Base-by-base conservation (phyloP, 495 filamentous ascomycete species). In the Neurospora intermedia region DNA sequence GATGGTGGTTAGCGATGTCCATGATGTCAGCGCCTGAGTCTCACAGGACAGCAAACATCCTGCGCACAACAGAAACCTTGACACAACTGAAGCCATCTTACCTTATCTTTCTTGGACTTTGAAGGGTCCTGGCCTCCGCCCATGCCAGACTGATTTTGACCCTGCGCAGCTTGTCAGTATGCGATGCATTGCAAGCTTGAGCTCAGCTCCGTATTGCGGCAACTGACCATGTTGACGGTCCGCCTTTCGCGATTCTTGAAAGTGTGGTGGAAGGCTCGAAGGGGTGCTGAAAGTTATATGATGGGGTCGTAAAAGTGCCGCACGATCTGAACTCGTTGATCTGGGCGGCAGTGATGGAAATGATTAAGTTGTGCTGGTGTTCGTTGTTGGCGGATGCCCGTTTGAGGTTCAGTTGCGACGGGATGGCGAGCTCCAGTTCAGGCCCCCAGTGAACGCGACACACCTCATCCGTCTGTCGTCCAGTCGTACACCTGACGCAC, bases 101-200 rank as follows among this genome's bases (percentile, higher is more conserved):
- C 94, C 92, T 98, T 94, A 76, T 97, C 93, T 83, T 97, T 97
- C 35, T 94, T 92, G 54, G 54, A 66, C 81, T 97, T 92, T 72
- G 89, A 90, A 73, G 89, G 90, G 82, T 94, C 91, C 71, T 89
- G 89, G 72, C 92, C 82, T 59, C 87, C 91, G 74, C 92, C 92
- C 81, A 96, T 90, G 74, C 91, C 93, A 80, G 95, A 97, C 80
- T 96, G 93, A 82, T 92, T 92, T 82, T 95, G 92, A 82, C 92
- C 92, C 92, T 94, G 76, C 46, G 35, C n/a, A 62, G n/a, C 9
- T n/a, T 45, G 78, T 82, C 72, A 82, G 78, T 48, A 70, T 31
- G 39, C 35, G 54, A 18, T 66, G 7, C 27, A 66, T 66, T 35
- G 54, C 54, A 35, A 66, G 54, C 54, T 66, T 66, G 27, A 66